Base-by-base conservation (phyloP, 305 asterid species). In the Fraxinus latifolia region DNA sequence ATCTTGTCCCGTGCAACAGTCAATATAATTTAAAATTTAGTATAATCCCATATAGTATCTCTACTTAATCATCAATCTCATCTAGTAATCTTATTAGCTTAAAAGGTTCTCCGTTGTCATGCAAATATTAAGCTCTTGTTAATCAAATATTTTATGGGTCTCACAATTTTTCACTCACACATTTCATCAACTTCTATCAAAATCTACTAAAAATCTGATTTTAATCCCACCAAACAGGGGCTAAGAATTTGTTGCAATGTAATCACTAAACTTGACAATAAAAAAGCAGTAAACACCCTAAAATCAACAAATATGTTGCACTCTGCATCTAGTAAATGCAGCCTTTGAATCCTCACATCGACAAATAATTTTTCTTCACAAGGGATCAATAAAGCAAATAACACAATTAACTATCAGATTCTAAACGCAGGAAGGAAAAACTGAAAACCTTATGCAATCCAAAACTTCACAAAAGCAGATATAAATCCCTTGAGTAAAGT, bases 401-500 rank as follows among this genome's bases (percentile, higher is more conserved):
- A 73, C 47, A 7, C 19, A 4, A 14, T 17, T 74, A 53, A 34
- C 37, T n/a, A 14, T 77, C 36, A 39, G 47, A 77, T 0, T 55
- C 11, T 42, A 17, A 75, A 81, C 15, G 12, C 25, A 12, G 33
- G 50, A 17, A 25, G 32, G 21, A 44, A 14, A 72, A 31, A 55
- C 65, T 44, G 76, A 23, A 68, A 79, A 29, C 80, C 86, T 85
- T 84, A 94, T 79, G 90, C 94, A 1, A 87, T 89, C 93, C 90
- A 91, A 82, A 93, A 89, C 88, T 89, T 95, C 86, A 89, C 87
- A 27, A 93, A 86, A 12, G 97, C 92, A 17, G 91, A 76, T 72
- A 92, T 73, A 14, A 93, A 83, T 31, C 95, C 88, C 88, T 91
- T 87, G 14, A 93, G 83, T 3, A 91, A 84, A 47, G 93, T 89